Evolutionary conservation across 768 basidiomycete genomes (phyloP), one percentile per base, ranked within the genome.

Genomic region (Lactarius trivialis): DNA sequence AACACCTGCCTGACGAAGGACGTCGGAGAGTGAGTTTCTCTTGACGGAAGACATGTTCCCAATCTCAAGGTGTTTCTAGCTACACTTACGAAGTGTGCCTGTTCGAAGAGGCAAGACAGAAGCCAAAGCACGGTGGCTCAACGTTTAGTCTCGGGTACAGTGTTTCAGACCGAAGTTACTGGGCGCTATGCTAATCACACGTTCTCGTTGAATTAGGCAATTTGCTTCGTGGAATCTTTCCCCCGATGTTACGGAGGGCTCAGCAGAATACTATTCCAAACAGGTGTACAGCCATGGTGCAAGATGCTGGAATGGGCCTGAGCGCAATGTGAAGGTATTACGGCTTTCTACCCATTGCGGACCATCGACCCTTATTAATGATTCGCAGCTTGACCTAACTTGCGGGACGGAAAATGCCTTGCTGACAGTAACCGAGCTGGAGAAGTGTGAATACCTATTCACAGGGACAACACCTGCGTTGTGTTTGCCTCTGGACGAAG

Each of bases 251-350:
- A 68, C 78, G 63, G 77, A 79, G 4, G 93, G 90, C 3, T 76
- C 83, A 28, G 79, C 80, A 3, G 87, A 82, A 36, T 97, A 86
- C 74, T 97, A 98, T 73, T 75, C 81, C 51, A 86, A 83, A 68
- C 93, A 96, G 69, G 73, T 82, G 15, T 99, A 98, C 76, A 84
- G 85, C 39, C 78, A 81, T 56, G 97, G 96, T 43, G 80, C 93
- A 5, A 85, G 86, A 70, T 98, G 96, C 77, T 97, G 95, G 96
- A 97, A 97, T 69, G 96, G 97, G 1, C 97, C 97, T 4, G 82
- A 90, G 65, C 84, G 96, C 33, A 93, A 83, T 64, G 88, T 93
- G 34, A 80, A 84, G 71, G 93, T 91, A 72, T 55, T 81, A 11
- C 37, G 8, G 41, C 41, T 17, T 17, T 32, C 51, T 49, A 37